A percentile compares a stretch with the other conserved stretches of the same genome.
Evolutionary conservation across 1,284 basidiomycete genomes (phyloP).

Genomic region (Wolfiporia cocos): DNA sequence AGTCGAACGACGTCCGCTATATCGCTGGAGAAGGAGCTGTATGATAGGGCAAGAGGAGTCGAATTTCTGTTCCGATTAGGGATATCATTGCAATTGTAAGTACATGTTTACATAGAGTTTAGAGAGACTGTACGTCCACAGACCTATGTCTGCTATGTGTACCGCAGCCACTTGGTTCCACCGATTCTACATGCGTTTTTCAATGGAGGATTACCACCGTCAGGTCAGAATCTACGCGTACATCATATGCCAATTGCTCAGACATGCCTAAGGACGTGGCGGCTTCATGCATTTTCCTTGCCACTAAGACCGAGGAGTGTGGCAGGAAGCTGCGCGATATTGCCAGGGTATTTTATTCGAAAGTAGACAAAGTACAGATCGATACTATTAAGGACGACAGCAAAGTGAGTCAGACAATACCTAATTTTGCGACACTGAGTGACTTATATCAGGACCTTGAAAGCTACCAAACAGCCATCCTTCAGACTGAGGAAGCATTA

Average conservation of each 20-base stretch:
- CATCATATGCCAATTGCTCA: slow-evolving; percentile 4
- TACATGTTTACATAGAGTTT: slow-evolving; percentile 13
- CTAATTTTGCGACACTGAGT: not conserved
- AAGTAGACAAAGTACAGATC: slow-evolving; percentile 52
- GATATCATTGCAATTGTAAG: slow-evolving; percentile 67
- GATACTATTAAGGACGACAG: slow-evolving; percentile 53
- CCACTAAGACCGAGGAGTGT: slow-evolving; percentile 89
- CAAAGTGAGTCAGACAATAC: slow-evolving; percentile 36
- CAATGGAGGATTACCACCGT: slow-evolving; percentile 79
- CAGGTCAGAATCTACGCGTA: slow-evolving; percentile 55
- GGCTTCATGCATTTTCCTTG: slow-evolving; percentile 85
- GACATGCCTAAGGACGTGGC: slow-evolving; percentile 69
- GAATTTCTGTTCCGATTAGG: slow-evolving; percentile 79
- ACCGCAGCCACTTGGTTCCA: slow-evolving; percentile 90
- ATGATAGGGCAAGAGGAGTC: slow-evolving; percentile 70
- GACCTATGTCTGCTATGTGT: slow-evolving; percentile 73
- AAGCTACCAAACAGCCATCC: slow-evolving; percentile 65
- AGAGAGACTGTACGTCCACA: slow-evolving; percentile 25
- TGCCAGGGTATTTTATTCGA: slow-evolving; percentile 71
- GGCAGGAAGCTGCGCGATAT: slow-evolving; percentile 83
- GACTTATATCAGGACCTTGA: slow-evolving; percentile 58
- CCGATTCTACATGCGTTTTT: slow-evolving; percentile 90
- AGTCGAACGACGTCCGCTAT: slow-evolving; percentile 40
- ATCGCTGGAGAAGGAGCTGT: slow-evolving; percentile 58
- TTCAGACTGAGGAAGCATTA: slow-evolving; percentile 78